phyloP scores from a whole-genome alignment of 2,329 filamentous ascomycete species.

The Penicillium sp. region DNA sequence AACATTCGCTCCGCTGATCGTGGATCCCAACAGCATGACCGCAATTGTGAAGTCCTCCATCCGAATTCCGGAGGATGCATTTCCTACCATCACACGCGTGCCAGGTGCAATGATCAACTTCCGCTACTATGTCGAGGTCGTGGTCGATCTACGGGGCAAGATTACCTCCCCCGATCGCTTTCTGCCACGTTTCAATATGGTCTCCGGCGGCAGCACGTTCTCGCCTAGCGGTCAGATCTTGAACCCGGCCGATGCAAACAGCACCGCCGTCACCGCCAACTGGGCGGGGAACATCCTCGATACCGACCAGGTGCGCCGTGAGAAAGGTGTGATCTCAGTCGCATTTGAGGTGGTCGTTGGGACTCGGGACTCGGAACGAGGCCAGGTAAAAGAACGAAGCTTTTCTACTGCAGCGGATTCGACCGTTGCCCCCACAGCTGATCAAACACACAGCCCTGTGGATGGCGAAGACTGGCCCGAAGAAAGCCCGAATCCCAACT shows the following conservation, averaged over 20 bases:
- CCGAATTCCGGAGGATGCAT: slow-evolving; percentile 80
- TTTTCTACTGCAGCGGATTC: slow-evolving; percentile 28
- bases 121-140: slow-evolving; percentile 86
- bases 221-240: slow-evolving; percentile 37
- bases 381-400: slow-evolving; percentile 41
- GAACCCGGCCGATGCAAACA: slow-evolving; percentile 29
- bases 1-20: slow-evolving; percentile 77
- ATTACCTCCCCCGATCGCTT: slow-evolving; percentile 67
- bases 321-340: slow-evolving; percentile 86
- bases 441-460: slow-evolving; percentile 11
- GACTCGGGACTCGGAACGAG: slow-evolving; percentile 66
- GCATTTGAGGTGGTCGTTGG: slow-evolving; percentile 83
- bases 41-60: slow-evolving; percentile 77
- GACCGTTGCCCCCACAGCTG: slow-evolving; percentile 21
- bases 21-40: slow-evolving; percentile 72
- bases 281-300: slow-evolving; percentile 66
- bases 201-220: slow-evolving; percentile 42
- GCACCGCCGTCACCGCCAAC: slow-evolving; percentile 36
- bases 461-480: slow-evolving; percentile 30
- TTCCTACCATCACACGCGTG: slow-evolving; percentile 83
- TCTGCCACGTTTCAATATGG: slow-evolving; percentile 52
- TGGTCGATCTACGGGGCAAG: slow-evolving; percentile 86
- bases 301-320: slow-evolving; percentile 75
- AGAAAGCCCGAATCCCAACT: slow-evolving; percentile 15
- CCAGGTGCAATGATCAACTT: slow-evolving; percentile 94